phyloP scores from a whole-genome alignment of 176 grass and related monocot species.

The Leersia perrieri region DNA sequence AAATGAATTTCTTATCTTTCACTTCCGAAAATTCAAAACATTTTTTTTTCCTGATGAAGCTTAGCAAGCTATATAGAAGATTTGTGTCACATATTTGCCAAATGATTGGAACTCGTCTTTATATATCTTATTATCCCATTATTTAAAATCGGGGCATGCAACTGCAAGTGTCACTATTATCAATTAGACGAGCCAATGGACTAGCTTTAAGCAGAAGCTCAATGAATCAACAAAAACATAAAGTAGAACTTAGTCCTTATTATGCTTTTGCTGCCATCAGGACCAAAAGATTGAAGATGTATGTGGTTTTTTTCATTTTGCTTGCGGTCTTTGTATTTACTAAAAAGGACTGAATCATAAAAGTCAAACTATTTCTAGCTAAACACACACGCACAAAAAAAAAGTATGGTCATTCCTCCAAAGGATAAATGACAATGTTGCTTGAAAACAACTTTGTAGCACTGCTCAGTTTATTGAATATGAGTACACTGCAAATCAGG shows the following conservation, averaged over 20 bases:
- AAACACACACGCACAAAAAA: too few relatives aligned
- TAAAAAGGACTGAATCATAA: background rate
- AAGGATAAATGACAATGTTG: background rate
- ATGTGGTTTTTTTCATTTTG: background rate
- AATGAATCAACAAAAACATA: background rate
- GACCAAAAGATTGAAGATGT: background rate
- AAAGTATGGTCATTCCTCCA: background rate
- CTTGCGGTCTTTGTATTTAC: background rate
- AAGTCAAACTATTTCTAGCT: background rate
- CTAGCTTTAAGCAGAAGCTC: background rate
- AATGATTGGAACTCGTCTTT: background rate
- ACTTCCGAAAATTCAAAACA: too few relatives aligned
- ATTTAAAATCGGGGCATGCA: background rate
- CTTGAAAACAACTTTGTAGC: background rate
- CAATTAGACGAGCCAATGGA: background rate
- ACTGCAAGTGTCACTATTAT: background rate
- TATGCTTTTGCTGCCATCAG: background rate
- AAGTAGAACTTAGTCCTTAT: background rate
- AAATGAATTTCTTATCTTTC: too few relatives aligned
- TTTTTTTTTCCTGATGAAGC: background rate
- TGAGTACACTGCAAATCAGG: background rate
- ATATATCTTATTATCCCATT: background rate
- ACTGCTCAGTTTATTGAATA: background rate
- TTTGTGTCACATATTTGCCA: background rate
- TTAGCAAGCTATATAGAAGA: background rate